These are phyloP conservation scores for Phytophthora fragariaefolia DNA, from an alignment of 352 stramenopile species.

Conservation along the genomic window DNA sequence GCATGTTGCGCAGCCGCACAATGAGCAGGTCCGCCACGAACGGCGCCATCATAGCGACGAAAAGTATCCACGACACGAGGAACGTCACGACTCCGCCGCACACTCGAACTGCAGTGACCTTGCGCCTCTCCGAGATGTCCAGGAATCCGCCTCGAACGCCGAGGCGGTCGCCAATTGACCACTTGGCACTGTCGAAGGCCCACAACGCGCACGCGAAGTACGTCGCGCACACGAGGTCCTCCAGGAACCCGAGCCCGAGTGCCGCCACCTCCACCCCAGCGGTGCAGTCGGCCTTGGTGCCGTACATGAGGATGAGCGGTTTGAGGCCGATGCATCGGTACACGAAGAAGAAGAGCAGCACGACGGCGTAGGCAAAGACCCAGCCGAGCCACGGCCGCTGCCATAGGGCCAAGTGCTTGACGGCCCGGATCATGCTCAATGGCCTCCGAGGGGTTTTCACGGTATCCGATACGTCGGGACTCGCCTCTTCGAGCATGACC, in stretches of 20 bases:
- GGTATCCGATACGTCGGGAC: conserved; percentile 7
- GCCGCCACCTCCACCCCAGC: conserved; percentile 19
- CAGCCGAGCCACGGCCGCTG: conserved; percentile 43
- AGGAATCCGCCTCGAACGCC: not conserved
- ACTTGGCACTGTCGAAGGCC: conserved; percentile 19
- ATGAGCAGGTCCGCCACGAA: conserved; percentile 49
- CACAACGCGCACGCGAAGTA: conserved; percentile 16
- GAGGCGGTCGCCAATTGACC: not conserved
- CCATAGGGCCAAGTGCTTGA: conserved; percentile 10
- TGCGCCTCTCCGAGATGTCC: not conserved
- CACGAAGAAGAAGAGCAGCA: conserved; percentile 46
- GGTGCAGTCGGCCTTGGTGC: conserved; percentile 26
- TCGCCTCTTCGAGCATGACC: conserved; percentile 11
- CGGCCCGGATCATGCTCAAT: conserved; percentile 2
- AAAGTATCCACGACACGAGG: conserved; percentile 36
- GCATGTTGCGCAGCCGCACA: conserved; percentile 41
- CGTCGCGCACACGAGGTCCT: conserved; percentile 48
- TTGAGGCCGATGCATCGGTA: conserved; percentile 33
- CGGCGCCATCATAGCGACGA: conserved; percentile 28
- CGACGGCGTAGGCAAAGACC: conserved; percentile 36
- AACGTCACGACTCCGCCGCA: conserved; percentile 39
- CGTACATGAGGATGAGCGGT: conserved; percentile 40
- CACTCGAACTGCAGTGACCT: not conserved
- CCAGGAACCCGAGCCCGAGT: conserved; percentile 42
- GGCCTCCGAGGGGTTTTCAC: not conserved